Percentiles rank a stretch among this genome's conserved stretches.
Conservation (phyloP, 169 alveolate genomes). For the Plasmodium gonderi region DNA sequence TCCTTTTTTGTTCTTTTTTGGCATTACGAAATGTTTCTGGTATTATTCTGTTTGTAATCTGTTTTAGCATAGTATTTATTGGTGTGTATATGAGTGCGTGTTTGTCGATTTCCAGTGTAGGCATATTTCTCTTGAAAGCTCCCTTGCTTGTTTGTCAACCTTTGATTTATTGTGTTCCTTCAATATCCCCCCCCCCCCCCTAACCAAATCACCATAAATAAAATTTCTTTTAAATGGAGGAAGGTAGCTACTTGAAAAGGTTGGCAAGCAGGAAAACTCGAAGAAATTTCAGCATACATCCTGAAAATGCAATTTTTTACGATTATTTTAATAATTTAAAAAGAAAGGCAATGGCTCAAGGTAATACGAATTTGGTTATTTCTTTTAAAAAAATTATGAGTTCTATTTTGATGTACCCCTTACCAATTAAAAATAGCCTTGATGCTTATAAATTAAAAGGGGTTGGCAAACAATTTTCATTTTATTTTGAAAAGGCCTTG, state of each 20-base stretch:
- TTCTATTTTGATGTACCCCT: constrained; percentile 79
- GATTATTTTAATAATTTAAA: constrained; percentile 64
- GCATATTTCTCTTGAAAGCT: neutral
- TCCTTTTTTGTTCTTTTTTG: neutral
- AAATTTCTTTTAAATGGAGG: constrained; percentile 32
- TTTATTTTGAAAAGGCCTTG: constrained; percentile 63
- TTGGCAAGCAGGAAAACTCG: constrained; percentile 2
- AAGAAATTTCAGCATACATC: constrained; percentile 59
- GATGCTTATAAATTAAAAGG: constrained; percentile 80
- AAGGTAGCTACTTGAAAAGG: neutral
- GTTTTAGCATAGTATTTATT: no score
- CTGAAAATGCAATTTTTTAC: constrained; percentile 46
- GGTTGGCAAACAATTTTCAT: constrained; percentile 76
- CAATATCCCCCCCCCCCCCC: neutral
- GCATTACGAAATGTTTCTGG: neutral
- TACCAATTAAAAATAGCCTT: constrained; percentile 76
- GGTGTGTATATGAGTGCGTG: neutral
- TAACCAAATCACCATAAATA: no score
- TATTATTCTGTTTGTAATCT: neutral
- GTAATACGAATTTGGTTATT: constrained; percentile 57
- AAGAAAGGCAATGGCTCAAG: constrained; percentile 61
- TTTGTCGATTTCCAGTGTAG: neutral
- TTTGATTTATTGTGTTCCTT: neutral
- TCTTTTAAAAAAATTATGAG: constrained; percentile 69
- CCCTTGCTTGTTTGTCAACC: neutral